Base-by-base conservation (phyloP, 2,329 filamentous ascomycete genomes). In the Xylogone sp. region DNA sequence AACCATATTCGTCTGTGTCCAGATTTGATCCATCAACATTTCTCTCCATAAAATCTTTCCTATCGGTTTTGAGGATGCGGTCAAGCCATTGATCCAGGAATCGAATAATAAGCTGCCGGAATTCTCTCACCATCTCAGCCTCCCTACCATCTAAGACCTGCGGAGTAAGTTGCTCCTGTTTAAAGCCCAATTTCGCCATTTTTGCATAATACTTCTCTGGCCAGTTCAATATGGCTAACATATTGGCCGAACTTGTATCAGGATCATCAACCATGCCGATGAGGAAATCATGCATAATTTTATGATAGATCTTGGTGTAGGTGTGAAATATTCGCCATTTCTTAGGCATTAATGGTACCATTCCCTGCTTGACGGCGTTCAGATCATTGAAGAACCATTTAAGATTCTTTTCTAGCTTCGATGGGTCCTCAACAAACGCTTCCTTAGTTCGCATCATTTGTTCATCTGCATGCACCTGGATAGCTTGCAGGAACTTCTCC, bases 301-400 rank as follows among this genome's bases (percentile, higher is more conserved):
- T 79, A 72, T 99, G 94, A 68, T 99, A 99, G 55, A 96, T 92
- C 62, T 88, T 82, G 53, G 85, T 87, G 69, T 96, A 99, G 1
- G 88, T 94, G 67, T 88, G 86, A 72, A 92, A 88, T 45, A 99
- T 96, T 66, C 87, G 92, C 94, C 94, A 99, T 69, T 94, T 96
- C 71, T 89, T 93, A 8, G 95, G 94, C 83, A 97, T 92, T 49
- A 99, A 77, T 22, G 83, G 82, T 54, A 88, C 83, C 89, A 99
- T 96, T 64, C 94, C 93, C 56, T 95, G 80, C 69, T 93, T 91
- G 65, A 97, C 93, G 3, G 90, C 91, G 69, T 95, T 96, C 34
- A 99, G 80, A 68, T 99, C 93, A 72, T 97, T 97, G 75, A 97
- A 99, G 71, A 85, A 99, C 94, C 94, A 99, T 64, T 88, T 88